Percentiles rank a stretch among this genome's conserved stretches.
These are phyloP conservation scores for Saccharum officinarum DNA, from an alignment of 176 grass and related monocot genomes.

Conservation along the genomic window DNA sequence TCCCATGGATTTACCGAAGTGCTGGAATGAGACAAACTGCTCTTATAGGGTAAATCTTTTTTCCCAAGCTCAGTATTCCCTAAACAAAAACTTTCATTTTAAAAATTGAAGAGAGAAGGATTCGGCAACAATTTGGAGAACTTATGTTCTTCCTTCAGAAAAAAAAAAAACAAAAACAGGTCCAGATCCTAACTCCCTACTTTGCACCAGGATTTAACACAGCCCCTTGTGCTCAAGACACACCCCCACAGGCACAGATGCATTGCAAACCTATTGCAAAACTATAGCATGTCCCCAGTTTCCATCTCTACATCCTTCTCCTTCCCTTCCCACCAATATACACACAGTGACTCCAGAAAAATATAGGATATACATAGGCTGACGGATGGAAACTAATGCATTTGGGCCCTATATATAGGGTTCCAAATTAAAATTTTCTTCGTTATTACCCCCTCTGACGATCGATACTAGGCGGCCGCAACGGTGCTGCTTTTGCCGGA, in stretches of 20 bases:
- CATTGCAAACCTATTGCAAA: slow-evolving; percentile 16
- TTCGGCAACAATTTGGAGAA: slow-evolving; percentile 14
- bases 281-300: background rate
- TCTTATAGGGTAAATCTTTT: background rate
- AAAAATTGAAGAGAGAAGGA: background rate
- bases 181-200: slow-evolving; percentile 20
- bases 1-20: background rate
- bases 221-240: background rate
- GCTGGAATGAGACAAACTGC: background rate
- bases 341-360: slow-evolving; percentile 34
- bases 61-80: background rate
- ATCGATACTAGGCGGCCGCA: slow-evolving; percentile 49
- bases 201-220: slow-evolving; percentile 26
- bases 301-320: slow-evolving; percentile 40
- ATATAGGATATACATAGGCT: slow-evolving; percentile 37
- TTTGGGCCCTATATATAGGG: slow-evolving; percentile 38
- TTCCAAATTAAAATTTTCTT: slow-evolving; percentile 21
- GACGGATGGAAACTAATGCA: slow-evolving; percentile 33
- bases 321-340: slow-evolving; percentile 34
- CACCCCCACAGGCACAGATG: slow-evolving; percentile 26
- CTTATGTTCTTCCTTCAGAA: slow-evolving; percentile 26
- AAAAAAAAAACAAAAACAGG: background rate
- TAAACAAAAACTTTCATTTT: background rate
- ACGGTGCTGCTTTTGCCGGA: slow-evolving; percentile 52
- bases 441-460: background rate